A percentile compares a stretch with the other conserved stretches of the same genome.
These are phyloP conservation scores for Dactylellina leptospora DNA, from an alignment of 2,329 filamentous ascomycete genomes.

Conservation along the genomic window DNA sequence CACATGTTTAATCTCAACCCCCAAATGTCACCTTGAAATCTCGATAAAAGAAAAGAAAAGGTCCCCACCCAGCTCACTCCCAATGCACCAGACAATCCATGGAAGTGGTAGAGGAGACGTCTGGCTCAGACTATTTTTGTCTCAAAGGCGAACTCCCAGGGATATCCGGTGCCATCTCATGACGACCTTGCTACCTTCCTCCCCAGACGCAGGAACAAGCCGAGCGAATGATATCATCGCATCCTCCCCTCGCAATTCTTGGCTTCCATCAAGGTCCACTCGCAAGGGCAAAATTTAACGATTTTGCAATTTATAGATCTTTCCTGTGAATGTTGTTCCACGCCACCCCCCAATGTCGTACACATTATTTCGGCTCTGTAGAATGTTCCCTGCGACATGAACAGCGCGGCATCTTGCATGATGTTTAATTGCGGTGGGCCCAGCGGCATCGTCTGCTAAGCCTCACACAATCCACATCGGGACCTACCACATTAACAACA, in stretches of 20 bases:
- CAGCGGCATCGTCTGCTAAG: slow-evolving; percentile 14
- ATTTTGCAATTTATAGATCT: slow-evolving; percentile 27
- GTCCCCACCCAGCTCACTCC: no score
- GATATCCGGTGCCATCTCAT: no score
- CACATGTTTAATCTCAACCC: slow-evolving; percentile 27
- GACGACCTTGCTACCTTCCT: background rate
- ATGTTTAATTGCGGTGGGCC: slow-evolving; percentile 46
- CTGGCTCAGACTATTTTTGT: slow-evolving; percentile 33
- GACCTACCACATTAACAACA: slow-evolving; percentile 32
- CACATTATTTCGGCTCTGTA: background rate
- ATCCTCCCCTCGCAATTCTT: no score
- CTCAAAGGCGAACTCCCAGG: slow-evolving; percentile 3
- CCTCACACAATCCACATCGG: slow-evolving; percentile 8
- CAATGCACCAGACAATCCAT: no score
- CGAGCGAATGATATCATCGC: no score
- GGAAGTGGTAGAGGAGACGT: no score
- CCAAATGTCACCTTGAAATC: slow-evolving; percentile 42
- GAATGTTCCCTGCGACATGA: background rate
- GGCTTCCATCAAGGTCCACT: no score
- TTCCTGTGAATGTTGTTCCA: background rate
- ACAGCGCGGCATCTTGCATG: slow-evolving; percentile 26
- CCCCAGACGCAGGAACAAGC: slow-evolving; percentile 9
- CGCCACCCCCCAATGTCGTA: slow-evolving; percentile 9
- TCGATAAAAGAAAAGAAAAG: slow-evolving; percentile 18
- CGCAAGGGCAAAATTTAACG: no score